Evolutionary conservation across 331 rosid genomes (phyloP).

Genomic region (Quercus lobata): DNA sequence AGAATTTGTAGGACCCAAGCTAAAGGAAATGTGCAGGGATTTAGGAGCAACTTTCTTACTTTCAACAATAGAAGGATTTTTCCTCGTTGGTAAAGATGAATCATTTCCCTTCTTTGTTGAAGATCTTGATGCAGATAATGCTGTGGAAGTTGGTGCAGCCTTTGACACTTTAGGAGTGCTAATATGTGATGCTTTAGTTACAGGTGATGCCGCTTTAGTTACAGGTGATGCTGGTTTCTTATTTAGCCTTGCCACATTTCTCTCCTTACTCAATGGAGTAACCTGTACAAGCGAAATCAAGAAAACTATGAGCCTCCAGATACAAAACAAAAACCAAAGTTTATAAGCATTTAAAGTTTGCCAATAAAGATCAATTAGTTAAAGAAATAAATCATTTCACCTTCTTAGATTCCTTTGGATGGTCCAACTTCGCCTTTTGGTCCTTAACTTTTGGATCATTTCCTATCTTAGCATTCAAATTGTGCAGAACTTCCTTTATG

Average conservation of each 20-base stretch:
- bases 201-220: conserved; percentile 31
- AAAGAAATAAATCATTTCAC: conserved; percentile 32
- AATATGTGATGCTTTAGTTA: conserved; percentile 44
- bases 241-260: conserved; percentile 39
- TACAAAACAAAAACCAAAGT: conserved; percentile 7
- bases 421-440: conserved; percentile 35
- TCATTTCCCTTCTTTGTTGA: conserved; percentile 44
- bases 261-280: conserved; percentile 43
- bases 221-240: conserved; percentile 46
- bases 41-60: conserved; percentile 50
- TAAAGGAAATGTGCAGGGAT: conserved; percentile 62
- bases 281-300: conserved; percentile 40
- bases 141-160: conserved; percentile 30
- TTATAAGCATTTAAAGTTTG: background rate
- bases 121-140: conserved; percentile 31
- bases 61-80: conserved; percentile 33
- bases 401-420: conserved; percentile 46
- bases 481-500: conserved; percentile 37
- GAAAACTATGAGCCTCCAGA: conserved; percentile 12
- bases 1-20: conserved; percentile 49
- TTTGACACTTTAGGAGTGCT: conserved; percentile 51
- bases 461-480: conserved; percentile 29
- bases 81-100: conserved; percentile 42
- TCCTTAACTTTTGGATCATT: conserved; percentile 43
- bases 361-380: conserved; percentile 12